Evolutionary conservation across 352 stramenopile genomes (phyloP).

Genomic region (Peronospora farinosa): DNA sequence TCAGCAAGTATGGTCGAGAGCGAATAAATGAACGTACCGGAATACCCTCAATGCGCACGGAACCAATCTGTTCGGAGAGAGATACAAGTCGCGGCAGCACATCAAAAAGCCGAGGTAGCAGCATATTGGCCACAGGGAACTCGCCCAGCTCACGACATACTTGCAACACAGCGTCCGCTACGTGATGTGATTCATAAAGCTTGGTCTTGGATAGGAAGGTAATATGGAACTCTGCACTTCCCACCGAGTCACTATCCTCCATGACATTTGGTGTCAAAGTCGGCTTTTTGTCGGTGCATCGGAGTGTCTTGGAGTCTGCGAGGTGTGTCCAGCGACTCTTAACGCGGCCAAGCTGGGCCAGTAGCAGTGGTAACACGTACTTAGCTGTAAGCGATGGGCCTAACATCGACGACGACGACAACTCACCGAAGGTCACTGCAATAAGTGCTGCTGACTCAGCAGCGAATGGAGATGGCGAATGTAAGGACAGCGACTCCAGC

Average conservation of each 20-base stretch:
- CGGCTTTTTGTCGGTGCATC: conserved; percentile 30
- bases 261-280: conserved; percentile 11
- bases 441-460: conserved; percentile 37
- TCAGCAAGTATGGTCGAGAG: not conserved
- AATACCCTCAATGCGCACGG: conserved; percentile 55
- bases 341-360: conserved; percentile 47
- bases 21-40: conserved; percentile 35
- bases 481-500: conserved; percentile 12
- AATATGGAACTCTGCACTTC: conserved; percentile 44
- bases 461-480: conserved; percentile 33
- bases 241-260: conserved; percentile 24
- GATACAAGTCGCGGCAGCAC: conserved; percentile 47
- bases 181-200: conserved; percentile 57
- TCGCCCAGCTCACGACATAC: conserved; percentile 58
- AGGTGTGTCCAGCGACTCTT: conserved; percentile 57
- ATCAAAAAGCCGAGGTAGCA: conserved; percentile 59
- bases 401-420: conserved; percentile 44
- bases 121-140: conserved; percentile 32
- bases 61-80: conserved; percentile 59
- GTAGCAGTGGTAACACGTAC: conserved; percentile 49
- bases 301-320: conserved; percentile 31
- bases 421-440: conserved; percentile 42
- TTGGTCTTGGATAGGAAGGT: conserved; percentile 54
- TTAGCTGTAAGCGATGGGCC: conserved; percentile 55
- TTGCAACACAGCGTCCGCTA: conserved; percentile 59